Evolutionary conservation across 2,329 filamentous ascomycete species (phyloP), one percentile per base, ranked within the genome.

Genomic region (Colletotrichum nymphaeae): DNA sequence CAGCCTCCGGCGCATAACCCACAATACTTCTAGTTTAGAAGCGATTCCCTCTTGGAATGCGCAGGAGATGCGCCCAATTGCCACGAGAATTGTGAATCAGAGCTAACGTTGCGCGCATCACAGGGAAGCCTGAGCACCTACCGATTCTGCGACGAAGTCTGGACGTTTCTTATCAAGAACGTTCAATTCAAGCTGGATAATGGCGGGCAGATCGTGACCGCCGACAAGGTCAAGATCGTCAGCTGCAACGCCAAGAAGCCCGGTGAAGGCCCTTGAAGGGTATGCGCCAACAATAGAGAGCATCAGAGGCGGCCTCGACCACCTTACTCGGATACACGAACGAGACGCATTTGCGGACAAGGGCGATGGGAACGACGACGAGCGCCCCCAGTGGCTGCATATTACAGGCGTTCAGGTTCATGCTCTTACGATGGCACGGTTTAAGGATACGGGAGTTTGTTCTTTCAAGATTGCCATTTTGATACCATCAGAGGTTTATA

Each of bases 141-240:
- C 87, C 93, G 97, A 78, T 99, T 99, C 89, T 99, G 97, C 87
- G 97, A 99, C 85, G 97, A 99, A 86, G 97, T 99, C 72, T 99
- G 97, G 97, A 99, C 97, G 1, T 99, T 99, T 83, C 90, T 99
- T 72, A 97, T 99, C 85, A 98, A 98, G 85, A 97, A 98, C 77
- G 95, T 98, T 69, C 95, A 93, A n/a, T 98, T 99, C 87, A 99
- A 99, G 86, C 93, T 98, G 86, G 96, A 98, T 78, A 94, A 93
- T 65, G 89, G 88, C 77, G 91, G 90, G 69, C 90, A 92, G 74
- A 90, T 90, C 1, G 91, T 98, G 16, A 86, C 90, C 49, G 95
- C 95, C 24, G 96, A 98, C 81, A 96, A 95, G 83, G 94, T 99
- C 84, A 98, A 98, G 91, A 99, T 99, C 78, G 97, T 99, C 63